Conservation (phyloP, 2,329 filamentous ascomycete species). For the Spiromastix sp. region DNA sequence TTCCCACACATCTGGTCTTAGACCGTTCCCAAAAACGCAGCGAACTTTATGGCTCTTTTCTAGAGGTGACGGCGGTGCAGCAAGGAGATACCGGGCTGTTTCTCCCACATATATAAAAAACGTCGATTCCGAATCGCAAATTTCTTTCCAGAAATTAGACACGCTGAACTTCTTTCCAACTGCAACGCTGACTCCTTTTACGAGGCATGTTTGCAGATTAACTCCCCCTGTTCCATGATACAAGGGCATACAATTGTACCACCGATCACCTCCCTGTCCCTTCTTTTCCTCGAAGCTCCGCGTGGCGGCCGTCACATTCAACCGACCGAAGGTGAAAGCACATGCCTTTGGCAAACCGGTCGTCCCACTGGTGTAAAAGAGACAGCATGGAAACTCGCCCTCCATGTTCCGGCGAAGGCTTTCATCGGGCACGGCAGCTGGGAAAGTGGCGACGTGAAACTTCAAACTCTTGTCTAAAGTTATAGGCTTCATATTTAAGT, state of each 20-base stretch:
- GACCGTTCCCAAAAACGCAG: constrained; percentile 39
- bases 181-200: constrained; percentile 37
- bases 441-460: constrained; percentile 38
- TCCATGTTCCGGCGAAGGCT: constrained; percentile 43
- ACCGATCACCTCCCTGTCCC: constrained; percentile 42
- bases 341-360: constrained; percentile 67
- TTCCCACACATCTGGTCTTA: constrained; percentile 56
- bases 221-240: constrained; percentile 68
- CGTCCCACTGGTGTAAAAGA: constrained; percentile 69
- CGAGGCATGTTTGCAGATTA: constrained; percentile 44
- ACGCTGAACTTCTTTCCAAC: constrained; percentile 49
- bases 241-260: constrained; percentile 68
- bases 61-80: constrained; percentile 44
- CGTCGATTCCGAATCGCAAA: constrained; percentile 57
- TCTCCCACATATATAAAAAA: constrained; percentile 71
- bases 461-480: constrained; percentile 41
- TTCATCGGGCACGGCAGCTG: constrained; percentile 44
- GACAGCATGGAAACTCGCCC: constrained; percentile 45
- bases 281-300: constrained; percentile 22
- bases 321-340: constrained; percentile 44
- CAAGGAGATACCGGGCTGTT: constrained; percentile 62
- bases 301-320: constrained; percentile 28
- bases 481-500: constrained; percentile 49
- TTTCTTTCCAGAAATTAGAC: constrained; percentile 60
- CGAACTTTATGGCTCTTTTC: constrained; percentile 37